Evolutionary conservation across 2,329 filamentous ascomycete species (phyloP).

Genomic region (Venturia effusa): DNA sequence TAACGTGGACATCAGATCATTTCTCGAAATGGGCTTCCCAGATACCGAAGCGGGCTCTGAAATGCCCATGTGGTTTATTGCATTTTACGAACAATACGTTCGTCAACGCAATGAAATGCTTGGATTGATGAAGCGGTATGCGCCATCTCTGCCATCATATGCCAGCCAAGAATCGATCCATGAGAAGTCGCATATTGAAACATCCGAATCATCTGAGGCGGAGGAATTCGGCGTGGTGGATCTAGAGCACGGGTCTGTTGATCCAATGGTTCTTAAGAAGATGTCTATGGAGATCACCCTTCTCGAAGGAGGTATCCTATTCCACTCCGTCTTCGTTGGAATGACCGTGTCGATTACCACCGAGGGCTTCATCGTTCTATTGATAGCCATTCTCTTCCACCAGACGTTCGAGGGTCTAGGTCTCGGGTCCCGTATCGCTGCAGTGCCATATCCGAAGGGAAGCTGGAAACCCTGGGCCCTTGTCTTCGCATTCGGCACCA

Average conservation of each 20-base stretch:
- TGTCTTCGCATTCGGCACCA: slow-evolving; percentile 52
- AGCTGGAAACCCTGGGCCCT: slow-evolving; percentile 51
- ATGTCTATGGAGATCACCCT: slow-evolving; percentile 30
- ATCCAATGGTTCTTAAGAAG: slow-evolving; percentile 28
- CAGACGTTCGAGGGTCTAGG: slow-evolving; percentile 54
- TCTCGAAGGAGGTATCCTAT: slow-evolving; percentile 51
- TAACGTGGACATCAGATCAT: background rate
- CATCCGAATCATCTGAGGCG: background rate
- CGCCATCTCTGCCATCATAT: background rate
- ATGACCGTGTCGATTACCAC: slow-evolving; percentile 50
- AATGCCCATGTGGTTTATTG: slow-evolving; percentile 53
- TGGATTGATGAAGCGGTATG: slow-evolving; percentile 35
- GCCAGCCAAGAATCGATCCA: background rate
- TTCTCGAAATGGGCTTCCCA: background rate
- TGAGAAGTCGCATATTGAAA: background rate
- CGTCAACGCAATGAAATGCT: slow-evolving; percentile 50
- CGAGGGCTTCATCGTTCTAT: slow-evolving; percentile 46
- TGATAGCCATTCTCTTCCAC: slow-evolving; percentile 52
- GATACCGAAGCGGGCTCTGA: slow-evolving; percentile 23
- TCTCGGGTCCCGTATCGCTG: slow-evolving; percentile 49
- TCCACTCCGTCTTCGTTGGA: slow-evolving; percentile 54
- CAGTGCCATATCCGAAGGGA: slow-evolving; percentile 46
- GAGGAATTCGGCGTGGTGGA: slow-evolving; percentile 16
- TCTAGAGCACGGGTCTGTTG: slow-evolving; percentile 23
- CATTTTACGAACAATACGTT: slow-evolving; percentile 53